Conservation (phyloP, 2,329 filamentous ascomycete genomes). For the Phialemoniopsis sp. region DNA sequence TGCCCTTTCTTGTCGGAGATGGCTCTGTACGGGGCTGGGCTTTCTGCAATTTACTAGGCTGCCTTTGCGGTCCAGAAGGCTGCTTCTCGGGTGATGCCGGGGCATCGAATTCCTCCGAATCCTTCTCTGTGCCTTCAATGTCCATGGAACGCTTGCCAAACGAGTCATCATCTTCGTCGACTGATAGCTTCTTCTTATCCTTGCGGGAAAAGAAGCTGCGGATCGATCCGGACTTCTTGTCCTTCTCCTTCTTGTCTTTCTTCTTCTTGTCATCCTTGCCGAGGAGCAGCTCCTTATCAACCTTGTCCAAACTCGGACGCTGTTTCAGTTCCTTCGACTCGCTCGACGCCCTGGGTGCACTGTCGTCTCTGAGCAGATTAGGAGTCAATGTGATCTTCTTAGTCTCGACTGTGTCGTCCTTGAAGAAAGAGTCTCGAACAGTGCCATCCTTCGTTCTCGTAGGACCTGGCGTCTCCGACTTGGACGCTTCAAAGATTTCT, state of each 20-base stretch:
- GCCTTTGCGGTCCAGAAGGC: slow-evolving; percentile 40
- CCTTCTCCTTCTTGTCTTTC: slow-evolving; percentile 70
- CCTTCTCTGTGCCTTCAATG: slow-evolving; percentile 38
- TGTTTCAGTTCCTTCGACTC: slow-evolving; percentile 53
- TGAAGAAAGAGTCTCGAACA: slow-evolving; percentile 93
- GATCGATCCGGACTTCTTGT: slow-evolving; percentile 53
- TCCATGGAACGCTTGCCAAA: slow-evolving; percentile 62
- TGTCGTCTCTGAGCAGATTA: slow-evolving; percentile 83
- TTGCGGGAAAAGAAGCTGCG: slow-evolving; percentile 61
- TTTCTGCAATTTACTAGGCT: slow-evolving; percentile 69
- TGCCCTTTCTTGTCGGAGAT: slow-evolving; percentile 38
- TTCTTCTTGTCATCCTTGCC: slow-evolving; percentile 71
- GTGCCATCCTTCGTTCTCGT: slow-evolving; percentile 78
- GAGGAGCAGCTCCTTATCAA: slow-evolving; percentile 55
- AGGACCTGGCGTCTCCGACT: slow-evolving; percentile 36
- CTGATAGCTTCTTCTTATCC: slow-evolving; percentile 52
- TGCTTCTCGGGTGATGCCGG: slow-evolving; percentile 42
- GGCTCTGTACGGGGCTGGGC: slow-evolving; percentile 47
- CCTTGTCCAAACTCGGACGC: slow-evolving; percentile 67
- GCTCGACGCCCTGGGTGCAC: slow-evolving; percentile 44
- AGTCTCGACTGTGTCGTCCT: slow-evolving; percentile 90
- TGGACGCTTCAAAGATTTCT: slow-evolving; percentile 56
- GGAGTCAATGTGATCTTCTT: slow-evolving; percentile 97
- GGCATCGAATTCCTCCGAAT: slow-evolving; percentile 36
- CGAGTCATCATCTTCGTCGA: slow-evolving; percentile 53